phyloP scores from a whole-genome alignment of 108 stramenopile species.

The Stephanodiscus triporus region DNA sequence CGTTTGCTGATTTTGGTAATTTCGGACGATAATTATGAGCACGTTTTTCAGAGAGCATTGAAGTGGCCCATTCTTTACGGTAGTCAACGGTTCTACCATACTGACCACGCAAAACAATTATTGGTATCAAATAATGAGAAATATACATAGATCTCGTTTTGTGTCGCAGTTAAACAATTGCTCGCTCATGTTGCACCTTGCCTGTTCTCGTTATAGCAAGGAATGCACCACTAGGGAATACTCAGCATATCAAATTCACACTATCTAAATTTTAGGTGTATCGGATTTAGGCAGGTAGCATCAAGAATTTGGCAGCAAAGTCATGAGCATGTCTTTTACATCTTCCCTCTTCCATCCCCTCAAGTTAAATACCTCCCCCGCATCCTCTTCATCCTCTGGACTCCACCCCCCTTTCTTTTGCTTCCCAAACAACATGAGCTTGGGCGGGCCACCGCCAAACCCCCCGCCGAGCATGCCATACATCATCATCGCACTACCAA shows the following conservation, averaged over 20 bases:
- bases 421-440: conserved; percentile 45
- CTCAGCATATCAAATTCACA: too few species aligned
- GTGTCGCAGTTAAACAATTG: not conserved
- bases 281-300: not conserved
- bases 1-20: conserved; percentile 52
- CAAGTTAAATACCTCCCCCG: conserved; percentile 54
- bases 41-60: not conserved
- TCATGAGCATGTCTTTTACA: conserved; percentile 67
- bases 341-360: conserved; percentile 71
- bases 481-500: conserved; percentile 18
- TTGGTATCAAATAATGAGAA: not conserved
- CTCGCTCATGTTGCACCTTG: not conserved
- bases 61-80: not conserved
- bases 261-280: too few species aligned
- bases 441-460: conserved; percentile 32
- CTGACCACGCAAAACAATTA: not conserved
- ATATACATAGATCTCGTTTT: not conserved
- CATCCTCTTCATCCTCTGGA: conserved; percentile 44
- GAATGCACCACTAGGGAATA: not conserved
- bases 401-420: conserved; percentile 48
- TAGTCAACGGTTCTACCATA: not conserved
- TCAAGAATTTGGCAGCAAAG: conserved; percentile 61
- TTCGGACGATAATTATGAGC: conserved; percentile 46
- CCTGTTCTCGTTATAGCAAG: not conserved
- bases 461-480: conserved; percentile 35